These are phyloP conservation scores for Mortierella alpina DNA, from an alignment of 192 early-diverging fungal species.

Conservation along the genomic window DNA sequence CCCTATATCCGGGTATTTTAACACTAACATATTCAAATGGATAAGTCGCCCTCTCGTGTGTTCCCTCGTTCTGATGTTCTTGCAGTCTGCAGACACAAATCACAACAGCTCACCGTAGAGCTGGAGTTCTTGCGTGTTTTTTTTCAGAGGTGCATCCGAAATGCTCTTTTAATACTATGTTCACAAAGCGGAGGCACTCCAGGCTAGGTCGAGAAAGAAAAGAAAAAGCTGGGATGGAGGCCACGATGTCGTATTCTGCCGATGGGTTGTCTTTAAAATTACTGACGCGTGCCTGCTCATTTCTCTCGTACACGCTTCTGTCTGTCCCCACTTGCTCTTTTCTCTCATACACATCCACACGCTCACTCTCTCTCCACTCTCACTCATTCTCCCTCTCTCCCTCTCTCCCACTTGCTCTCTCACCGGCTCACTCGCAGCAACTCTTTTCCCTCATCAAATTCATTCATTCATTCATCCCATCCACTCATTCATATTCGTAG, in stretches of 20 bases:
- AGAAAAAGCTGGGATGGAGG: not conserved
- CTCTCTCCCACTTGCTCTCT: not conserved
- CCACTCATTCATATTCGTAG: not conserved
- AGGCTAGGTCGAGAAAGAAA: not conserved
- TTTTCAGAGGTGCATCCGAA: not conserved
- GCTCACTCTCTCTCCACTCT: not conserved
- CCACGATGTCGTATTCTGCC: too few species aligned
- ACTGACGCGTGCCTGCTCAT: too few species aligned
- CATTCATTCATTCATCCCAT: not conserved
- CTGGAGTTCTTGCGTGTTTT: not conserved
- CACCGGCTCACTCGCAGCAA: not conserved
- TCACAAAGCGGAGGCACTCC: slow-evolving; percentile 1
- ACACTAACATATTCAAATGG: too few species aligned
- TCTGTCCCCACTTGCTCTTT: too few species aligned
- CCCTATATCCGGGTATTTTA: too few species aligned
- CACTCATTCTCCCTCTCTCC: not conserved
- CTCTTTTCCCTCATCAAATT: not conserved
- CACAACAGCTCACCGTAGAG: too few species aligned
- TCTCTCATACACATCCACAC: too few species aligned
- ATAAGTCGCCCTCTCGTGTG: too few species aligned
- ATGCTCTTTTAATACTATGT: not conserved
- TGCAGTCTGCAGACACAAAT: too few species aligned
- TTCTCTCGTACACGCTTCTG: too few species aligned
- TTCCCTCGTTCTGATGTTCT: too few species aligned
- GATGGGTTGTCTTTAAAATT: too few species aligned